Conservation (phyloP, 2,329 filamentous ascomycete genomes). For the Phyllosticta paracitricarpa region DNA sequence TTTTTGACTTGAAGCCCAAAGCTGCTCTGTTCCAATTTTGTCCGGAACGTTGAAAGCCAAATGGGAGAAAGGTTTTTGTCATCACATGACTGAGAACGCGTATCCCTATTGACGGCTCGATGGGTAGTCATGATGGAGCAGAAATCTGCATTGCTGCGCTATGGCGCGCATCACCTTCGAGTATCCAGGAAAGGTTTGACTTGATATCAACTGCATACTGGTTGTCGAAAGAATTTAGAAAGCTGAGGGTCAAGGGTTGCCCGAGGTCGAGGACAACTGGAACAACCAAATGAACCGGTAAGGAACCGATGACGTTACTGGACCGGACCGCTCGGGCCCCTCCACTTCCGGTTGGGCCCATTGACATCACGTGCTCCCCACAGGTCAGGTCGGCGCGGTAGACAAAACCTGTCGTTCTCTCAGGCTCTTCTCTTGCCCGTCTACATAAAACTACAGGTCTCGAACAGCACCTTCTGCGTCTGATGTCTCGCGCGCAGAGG, state of each 20-base stretch:
- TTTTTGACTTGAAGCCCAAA: neutral
- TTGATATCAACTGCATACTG: too few species aligned
- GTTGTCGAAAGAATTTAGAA: too few species aligned
- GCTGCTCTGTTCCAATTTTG: neutral
- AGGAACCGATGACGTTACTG: neutral
- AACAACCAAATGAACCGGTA: too few species aligned
- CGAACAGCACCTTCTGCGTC: neutral
- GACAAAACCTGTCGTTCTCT: neutral
- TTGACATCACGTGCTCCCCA: neutral
- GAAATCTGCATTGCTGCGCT: too few species aligned
- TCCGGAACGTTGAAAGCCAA: neutral
- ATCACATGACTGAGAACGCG: neutral
- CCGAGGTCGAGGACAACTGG: too few species aligned
- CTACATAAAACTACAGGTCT: neutral
- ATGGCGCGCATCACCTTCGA: too few species aligned
- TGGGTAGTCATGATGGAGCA: too few species aligned
- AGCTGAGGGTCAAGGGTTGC: too few species aligned
- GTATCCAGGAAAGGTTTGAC: too few species aligned
- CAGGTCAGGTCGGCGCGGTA: neutral
- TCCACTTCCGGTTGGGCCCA: neutral
- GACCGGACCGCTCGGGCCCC: neutral
- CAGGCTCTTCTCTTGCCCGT: neutral
- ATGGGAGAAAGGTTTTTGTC: neutral
- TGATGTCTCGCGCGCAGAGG: neutral
- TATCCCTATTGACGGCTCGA: too few species aligned